Percentiles rank a stretch among this genome's conserved stretches.
phyloP scores from a whole-genome alignment of 306 rosid species.

The Castanea mollissima region DNA sequence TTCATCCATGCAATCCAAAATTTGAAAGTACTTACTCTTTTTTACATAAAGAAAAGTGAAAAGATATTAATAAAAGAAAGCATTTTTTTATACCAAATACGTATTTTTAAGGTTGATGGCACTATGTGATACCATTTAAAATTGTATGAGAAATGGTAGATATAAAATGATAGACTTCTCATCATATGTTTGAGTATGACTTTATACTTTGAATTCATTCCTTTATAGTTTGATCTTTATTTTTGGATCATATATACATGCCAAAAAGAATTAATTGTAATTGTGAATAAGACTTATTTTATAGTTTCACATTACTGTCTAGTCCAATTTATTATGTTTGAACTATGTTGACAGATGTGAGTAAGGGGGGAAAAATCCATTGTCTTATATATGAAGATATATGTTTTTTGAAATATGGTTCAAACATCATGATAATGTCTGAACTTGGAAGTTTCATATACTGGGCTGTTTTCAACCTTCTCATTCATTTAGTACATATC shows the following conservation, averaged over 20 bases:
- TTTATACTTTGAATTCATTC: background rate
- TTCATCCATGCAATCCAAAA: background rate
- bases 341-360: background rate
- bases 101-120: background rate
- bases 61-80: background rate
- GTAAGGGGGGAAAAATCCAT: background rate
- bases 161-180: background rate
- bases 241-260: background rate
- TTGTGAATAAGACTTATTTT: background rate
- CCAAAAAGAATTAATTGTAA: background rate
- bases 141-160: background rate
- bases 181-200: background rate
- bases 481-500: background rate
- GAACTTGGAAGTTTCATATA: background rate
- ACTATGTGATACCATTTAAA: background rate
- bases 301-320: background rate
- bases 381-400: background rate
- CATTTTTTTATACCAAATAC: background rate
- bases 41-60: background rate
- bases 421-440: background rate
- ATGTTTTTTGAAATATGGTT: background rate
- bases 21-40: background rate
- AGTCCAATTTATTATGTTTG: background rate
- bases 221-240: background rate
- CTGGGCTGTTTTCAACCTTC: background rate